Evolutionary conservation across 2,329 filamentous ascomycete genomes (phyloP).

Genomic region (Diplocarpon mali): DNA sequence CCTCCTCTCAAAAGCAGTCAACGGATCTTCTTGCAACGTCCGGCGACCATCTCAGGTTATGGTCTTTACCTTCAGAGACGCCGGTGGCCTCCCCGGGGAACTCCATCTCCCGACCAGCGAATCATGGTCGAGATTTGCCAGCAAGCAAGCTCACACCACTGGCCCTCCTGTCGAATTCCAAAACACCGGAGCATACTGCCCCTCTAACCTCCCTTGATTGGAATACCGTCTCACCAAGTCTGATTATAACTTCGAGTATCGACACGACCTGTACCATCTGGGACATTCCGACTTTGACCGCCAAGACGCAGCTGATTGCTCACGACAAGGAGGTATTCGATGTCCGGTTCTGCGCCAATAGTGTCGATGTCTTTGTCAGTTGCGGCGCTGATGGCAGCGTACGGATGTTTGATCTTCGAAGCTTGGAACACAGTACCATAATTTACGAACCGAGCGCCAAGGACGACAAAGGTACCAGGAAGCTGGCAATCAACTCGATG

Average conservation of each 20-base stretch:
- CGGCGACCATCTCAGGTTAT: slow-evolving; percentile 84
- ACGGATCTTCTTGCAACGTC: slow-evolving; percentile 93
- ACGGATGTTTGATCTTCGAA: slow-evolving; percentile 95
- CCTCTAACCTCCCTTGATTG: slow-evolving; percentile 94
- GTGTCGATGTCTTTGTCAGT: slow-evolving; percentile 96
- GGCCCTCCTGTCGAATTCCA: slow-evolving; percentile 90
- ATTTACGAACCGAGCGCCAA: slow-evolving; percentile 97
- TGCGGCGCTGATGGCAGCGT: slow-evolving; percentile 97
- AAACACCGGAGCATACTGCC: slow-evolving; percentile 95
- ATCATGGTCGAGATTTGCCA: slow-evolving; percentile 44
- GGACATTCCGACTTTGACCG: slow-evolving; percentile 96
- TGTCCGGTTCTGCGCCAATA: slow-evolving; percentile 94
- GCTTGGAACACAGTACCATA: slow-evolving; percentile 94
- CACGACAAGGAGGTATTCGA: slow-evolving; percentile 99
- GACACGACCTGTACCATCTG: slow-evolving; percentile 99
- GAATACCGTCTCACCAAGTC: slow-evolving; percentile 92
- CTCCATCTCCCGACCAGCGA: slow-evolving; percentile 56
- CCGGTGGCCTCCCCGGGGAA: slow-evolving; percentile 45
- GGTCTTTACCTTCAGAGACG: slow-evolving; percentile 71
- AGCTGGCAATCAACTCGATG: not conserved
- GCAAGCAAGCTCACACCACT: slow-evolving; percentile 80
- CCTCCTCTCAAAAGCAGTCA: slow-evolving; percentile 86
- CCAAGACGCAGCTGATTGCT: slow-evolving; percentile 95
- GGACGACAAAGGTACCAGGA: slow-evolving; percentile 53
- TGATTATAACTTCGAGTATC: slow-evolving; percentile 98